Evolutionary conservation across 2,329 filamentous ascomycete genomes (phyloP), one percentile per base, ranked within the genome.

Genomic region (Epichloe gansuensis): DNA sequence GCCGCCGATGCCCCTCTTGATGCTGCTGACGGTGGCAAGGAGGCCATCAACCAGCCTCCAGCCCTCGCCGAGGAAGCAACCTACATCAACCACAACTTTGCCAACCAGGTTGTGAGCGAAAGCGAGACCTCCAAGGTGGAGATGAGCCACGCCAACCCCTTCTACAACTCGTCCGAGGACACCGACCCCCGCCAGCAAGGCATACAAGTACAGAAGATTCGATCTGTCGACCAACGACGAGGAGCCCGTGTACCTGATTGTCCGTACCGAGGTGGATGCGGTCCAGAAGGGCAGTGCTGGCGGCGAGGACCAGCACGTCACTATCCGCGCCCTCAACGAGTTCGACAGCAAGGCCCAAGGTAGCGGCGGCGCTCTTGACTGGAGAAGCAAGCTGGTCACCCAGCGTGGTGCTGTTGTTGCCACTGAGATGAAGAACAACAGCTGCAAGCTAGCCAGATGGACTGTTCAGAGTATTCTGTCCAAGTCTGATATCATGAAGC

Each of bases 401-500:
- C 91, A 96, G 76, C 86, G 93, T 64, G 93, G 93, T 82, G 93
- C 93, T 53, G 91, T 98, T 44, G 87, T 98, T 28, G 93, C 93
- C 21, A 98, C 93, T 12, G 93, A 98, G 77, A 98, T 98, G 93
- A 98, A 98, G 88, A 98, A 98, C 82, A 98, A 98, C 81, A 90
- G 84, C 67, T 95, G 89, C 86, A 98, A 98, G 78, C 84, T 98
- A 57, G 93, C 93, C 54, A 80, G 93, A 69, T 98, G 93, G 93
- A 95, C 93, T 35, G 89, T 91, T 44, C 93, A 98, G 77, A 88
- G 86, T 66, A 96, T 98, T 65, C 82, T 98, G 54, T 91, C 91
- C 68, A 91, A 91, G 74, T 91, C 93, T n/a, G 93, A 98, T 68
- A 78, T 90, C 60, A 96, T 98, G 90, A 98, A 97, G 78, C 83